phyloP scores from a whole-genome alignment of 352 stramenopile species.

The Pythium inflatum region DNA sequence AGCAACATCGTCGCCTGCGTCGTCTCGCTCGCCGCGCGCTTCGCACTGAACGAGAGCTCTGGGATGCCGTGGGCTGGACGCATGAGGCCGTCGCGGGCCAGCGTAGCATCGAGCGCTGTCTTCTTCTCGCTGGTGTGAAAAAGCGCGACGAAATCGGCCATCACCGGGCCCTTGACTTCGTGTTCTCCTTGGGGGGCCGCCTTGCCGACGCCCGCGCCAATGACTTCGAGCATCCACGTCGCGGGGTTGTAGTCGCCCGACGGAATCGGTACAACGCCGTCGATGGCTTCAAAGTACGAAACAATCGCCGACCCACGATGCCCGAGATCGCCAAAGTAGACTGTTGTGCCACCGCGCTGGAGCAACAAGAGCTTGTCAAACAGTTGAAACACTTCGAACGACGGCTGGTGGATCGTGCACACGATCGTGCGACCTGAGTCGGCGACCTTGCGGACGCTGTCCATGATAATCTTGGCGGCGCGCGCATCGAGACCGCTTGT shows the following conservation, averaged over 20 bases:
- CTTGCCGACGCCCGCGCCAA: conserved; percentile 50
- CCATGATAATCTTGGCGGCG: conserved; percentile 86
- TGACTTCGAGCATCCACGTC: conserved; percentile 75
- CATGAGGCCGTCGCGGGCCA: conserved; percentile 42
- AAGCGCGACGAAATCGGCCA: conserved; percentile 39
- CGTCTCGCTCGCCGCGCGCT: conserved; percentile 24
- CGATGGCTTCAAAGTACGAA: conserved; percentile 72
- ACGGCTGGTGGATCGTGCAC: conserved; percentile 91
- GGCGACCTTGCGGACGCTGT: conserved; percentile 88
- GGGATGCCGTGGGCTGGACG: conserved; percentile 26
- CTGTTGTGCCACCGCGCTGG: conserved; percentile 61
- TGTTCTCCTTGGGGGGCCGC: background rate
- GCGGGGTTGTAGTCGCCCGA: conserved; percentile 70
- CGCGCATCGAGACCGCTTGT: conserved; percentile 91
- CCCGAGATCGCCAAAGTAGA: conserved; percentile 62
- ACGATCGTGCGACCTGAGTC: conserved; percentile 80
- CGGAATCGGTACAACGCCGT: conserved; percentile 53
- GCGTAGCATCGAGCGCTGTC: conserved; percentile 22
- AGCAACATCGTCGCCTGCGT: conserved; percentile 55
- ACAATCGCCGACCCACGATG: conserved; percentile 40
- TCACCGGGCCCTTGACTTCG: no score
- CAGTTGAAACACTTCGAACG: conserved; percentile 86
- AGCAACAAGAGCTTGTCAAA: conserved; percentile 91
- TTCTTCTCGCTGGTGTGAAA: conserved; percentile 47
- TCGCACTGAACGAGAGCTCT: conserved; percentile 39